Evolutionary conservation across 768 basidiomycete species (phyloP), one percentile per base, ranked within the genome.

Genomic region (Candolleomyces aberdarensis): DNA sequence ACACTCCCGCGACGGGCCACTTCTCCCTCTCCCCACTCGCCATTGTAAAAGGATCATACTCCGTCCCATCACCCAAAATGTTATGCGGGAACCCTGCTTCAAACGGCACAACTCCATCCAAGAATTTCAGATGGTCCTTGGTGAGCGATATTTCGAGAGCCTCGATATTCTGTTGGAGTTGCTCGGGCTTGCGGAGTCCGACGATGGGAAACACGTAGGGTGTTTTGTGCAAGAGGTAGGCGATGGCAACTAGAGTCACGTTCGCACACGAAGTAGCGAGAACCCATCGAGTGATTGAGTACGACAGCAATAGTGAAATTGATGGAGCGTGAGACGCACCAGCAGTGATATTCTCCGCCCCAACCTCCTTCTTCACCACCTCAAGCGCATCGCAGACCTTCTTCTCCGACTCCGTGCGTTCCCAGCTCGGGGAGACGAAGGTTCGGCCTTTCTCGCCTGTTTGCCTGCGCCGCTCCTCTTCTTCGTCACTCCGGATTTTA

Each of bases 401-500:
- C 52, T 64, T 72, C 64, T 86, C 80, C 17, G 72, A 63, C 43
- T 80, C 79, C 39, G 59, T 81, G 6, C 83, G 78, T 65, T 79
- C 70, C 84, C 84, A 85, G 20, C 74, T 57, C 0, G 60, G 55
- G 5, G 65, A 61, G 5, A 65, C 60, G 0, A 72, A 26, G 9
- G 44, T 67, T 0, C 81, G 78, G 1, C 82, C 82, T 0, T 74
- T 73, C 60, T 82, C 79, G 6, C 74, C 74, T 1, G 69, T 66
- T 29, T 69, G 57, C 1, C 29, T 44, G 22, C 54, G 58, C 49
- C 32, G 10, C 43, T 60, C 59, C 19, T 56, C 50, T 47, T 75
- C 72, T 13, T 82, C 88, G n/a, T 78, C 73, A 0, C 85, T 87
- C 46, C 83, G 72, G 19, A 89, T 75, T 62, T 85, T 86, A 62